Percentiles rank a stretch among this genome's conserved stretches.
phyloP scores from a whole-genome alignment of 257 asterid genomes.

The Jacaranda mimosifolia region DNA sequence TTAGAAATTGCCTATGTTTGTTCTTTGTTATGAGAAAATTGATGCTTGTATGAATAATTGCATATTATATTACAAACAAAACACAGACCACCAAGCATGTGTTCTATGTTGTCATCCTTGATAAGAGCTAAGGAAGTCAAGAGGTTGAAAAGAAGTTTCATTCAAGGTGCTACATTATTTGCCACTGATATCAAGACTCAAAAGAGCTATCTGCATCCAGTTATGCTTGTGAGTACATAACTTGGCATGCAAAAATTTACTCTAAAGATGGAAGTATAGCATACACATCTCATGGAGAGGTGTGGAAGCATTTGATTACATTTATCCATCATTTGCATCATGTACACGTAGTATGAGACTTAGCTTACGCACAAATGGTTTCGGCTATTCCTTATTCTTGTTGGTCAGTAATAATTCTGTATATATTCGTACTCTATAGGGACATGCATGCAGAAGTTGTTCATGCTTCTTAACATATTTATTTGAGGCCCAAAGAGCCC shows the following conservation, averaged over 20 bases:
- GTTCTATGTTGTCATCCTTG: too few species aligned
- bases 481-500: background rate
- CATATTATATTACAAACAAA: too few species aligned
- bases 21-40: too few species aligned
- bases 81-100: too few species aligned
- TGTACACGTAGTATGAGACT: background rate
- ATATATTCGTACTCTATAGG: background rate
- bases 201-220: too few species aligned
- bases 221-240: background rate
- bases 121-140: too few species aligned
- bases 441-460: background rate
- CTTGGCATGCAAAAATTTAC: background rate
- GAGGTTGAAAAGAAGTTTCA: too few species aligned
- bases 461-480: background rate
- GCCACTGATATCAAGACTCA: too few species aligned
- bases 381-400: background rate
- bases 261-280: background rate
- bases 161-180: too few species aligned
- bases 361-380: constrained; percentile 4
- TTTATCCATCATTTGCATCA: background rate
- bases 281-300: constrained; percentile 21
- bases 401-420: constrained; percentile 6
- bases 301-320: background rate
- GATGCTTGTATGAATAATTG: too few species aligned
- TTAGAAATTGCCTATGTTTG: too few species aligned